These are phyloP conservation scores for Lomentospora prolificans DNA, from an alignment of 2,329 filamentous ascomycete species.

Conservation along the genomic window DNA sequence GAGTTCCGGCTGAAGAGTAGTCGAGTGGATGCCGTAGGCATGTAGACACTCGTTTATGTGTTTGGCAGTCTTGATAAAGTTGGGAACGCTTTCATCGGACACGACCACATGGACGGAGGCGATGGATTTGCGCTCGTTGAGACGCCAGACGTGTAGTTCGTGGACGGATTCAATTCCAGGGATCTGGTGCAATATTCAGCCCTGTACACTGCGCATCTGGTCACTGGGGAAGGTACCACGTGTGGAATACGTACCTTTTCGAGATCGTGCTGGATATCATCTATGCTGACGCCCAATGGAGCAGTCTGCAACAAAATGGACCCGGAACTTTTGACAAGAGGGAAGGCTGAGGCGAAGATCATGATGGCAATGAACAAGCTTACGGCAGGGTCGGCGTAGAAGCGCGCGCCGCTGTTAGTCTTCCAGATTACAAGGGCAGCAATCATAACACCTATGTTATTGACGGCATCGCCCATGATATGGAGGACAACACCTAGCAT, in stretches of 20 bases:
- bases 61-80: constrained; percentile 51
- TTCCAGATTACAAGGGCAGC: constrained; percentile 62
- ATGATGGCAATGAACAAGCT: constrained; percentile 63
- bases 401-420: constrained; percentile 43
- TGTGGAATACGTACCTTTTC: constrained; percentile 38
- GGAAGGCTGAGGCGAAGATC: constrained; percentile 55
- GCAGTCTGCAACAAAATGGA: constrained; percentile 59
- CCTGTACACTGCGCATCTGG: no score
- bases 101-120: constrained; percentile 62
- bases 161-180: constrained; percentile 58
- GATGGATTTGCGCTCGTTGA: constrained; percentile 60
- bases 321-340: constrained; percentile 52
- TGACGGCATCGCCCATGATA: constrained; percentile 62
- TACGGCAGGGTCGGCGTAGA: constrained; percentile 63
- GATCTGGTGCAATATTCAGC: constrained; percentile 34
- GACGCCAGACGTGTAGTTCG: constrained; percentile 64
- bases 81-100: constrained; percentile 41
- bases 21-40: constrained; percentile 63
- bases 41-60: constrained; percentile 60
- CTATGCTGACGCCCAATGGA: constrained; percentile 47
- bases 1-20: constrained; percentile 60
- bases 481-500: constrained; percentile 64
- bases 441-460: constrained; percentile 67
- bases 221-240: background rate
- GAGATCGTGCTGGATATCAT: constrained; percentile 58